A percentile compares a stretch with the other conserved stretches of the same genome.
Conservation (phyloP, 2,329 filamentous ascomycete species). For the Pseudocercospora macadamiae region DNA sequence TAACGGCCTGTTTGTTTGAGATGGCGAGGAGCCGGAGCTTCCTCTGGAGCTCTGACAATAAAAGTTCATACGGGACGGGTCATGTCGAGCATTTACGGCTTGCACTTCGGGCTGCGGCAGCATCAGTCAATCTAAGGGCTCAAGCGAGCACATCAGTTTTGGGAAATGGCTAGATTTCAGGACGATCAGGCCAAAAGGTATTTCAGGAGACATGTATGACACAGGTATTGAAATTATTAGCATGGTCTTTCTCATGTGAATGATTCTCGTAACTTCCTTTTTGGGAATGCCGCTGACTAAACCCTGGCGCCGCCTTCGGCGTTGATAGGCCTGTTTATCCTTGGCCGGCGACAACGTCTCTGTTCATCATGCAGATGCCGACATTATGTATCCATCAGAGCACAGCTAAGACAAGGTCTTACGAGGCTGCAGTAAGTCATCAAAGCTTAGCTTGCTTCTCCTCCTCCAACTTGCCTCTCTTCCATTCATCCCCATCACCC, state of each 20-base stretch:
- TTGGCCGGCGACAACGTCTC: not conserved
- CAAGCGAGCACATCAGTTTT: too few species aligned
- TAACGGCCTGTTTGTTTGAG: not conserved
- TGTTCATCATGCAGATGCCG: not conserved
- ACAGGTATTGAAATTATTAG: not conserved
- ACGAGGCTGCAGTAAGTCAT: not conserved
- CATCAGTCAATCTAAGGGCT: too few species aligned
- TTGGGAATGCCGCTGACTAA: constrained; percentile 1
- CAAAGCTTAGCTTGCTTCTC: not conserved
- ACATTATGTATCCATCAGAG: not conserved
- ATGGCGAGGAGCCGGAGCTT: too few species aligned
- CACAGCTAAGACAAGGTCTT: not conserved
- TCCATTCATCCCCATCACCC: not conserved
- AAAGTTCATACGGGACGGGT: too few species aligned
- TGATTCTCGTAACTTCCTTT: not conserved
- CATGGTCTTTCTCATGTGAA: not conserved
- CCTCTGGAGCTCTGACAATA: too few species aligned
- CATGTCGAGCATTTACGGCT: too few species aligned
- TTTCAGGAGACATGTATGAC: not conserved
- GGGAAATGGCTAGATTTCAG: too few species aligned
- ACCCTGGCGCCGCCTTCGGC: not conserved
- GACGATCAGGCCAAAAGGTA: too few species aligned
- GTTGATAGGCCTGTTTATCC: not conserved
- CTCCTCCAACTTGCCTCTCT: too few species aligned
- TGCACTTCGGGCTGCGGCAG: too few species aligned